Evolutionary conservation across 108 stramenopile species (phyloP), one percentile per base, ranked within the genome.

Genomic region (Skeletonema grethae): DNA sequence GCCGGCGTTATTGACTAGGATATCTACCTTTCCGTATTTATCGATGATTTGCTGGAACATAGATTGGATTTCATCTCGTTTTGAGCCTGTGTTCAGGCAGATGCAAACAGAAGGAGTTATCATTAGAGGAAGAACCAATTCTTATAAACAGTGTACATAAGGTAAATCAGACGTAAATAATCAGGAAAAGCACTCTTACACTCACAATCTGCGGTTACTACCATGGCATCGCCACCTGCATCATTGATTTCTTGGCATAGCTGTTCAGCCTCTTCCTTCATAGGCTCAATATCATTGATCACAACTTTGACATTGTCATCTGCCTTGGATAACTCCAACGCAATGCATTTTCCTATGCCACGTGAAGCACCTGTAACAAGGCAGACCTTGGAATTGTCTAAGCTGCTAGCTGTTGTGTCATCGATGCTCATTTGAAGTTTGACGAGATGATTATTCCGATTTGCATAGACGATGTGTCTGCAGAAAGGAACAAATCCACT

Each of bases 1-100:
- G 43, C 90, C 90, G 35, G 90, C 90, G 46, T 90, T 90, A 63
- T 90, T 90, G 36, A 90, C 88, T 3, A 90, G 69, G 22, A 90
- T 69, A 55, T 85, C 84, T 9, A 36, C 36, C 31, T 25, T 63
- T 16, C 84, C 84, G 30, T 75, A 81, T 32, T 78, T 24, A 50
- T 75, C 65, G 4, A 83, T 76, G 10, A 76, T 43, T 31, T 86
- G 69, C 29, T 84, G 77, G 82, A 88, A 87, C 60, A 88, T 68
- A 20, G 69, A 22, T 57, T 81, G 67, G 55, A 88, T 86, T 20
- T 86, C 82, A n/a, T 85, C 74, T 56, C 46, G 70, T 13, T 77
- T 68, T 43, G 62, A 60, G 69, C 76, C 74, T 75, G 13, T 48
- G 20, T 39, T 57, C 34, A 67, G 16, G 45, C 63, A 18, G 55